Base-by-base conservation (phyloP, 1,284 basidiomycete genomes). In the Singerocomus rubriflavus region DNA sequence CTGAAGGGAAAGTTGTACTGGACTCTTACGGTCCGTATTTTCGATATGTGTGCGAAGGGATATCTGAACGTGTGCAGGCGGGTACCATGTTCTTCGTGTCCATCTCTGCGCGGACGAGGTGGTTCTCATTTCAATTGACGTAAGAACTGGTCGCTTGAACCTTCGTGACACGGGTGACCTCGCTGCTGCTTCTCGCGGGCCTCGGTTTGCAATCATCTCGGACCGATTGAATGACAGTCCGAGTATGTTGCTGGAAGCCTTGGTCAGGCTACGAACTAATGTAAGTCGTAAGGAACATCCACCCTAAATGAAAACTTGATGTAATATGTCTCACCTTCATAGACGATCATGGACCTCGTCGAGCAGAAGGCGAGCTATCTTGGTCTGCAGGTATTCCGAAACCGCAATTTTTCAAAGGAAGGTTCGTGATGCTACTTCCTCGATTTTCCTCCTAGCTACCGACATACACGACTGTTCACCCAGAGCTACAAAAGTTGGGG, bases 321-420 rank as follows among this genome's bases (percentile, higher is more conserved):
- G 14, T 10, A n/a, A 27, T 47, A 12, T 35, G 14, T 49, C 34
- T 12, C 14, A 17, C 31, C 27, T 11, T 5, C 8, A 6, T 54
- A 90, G 88, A 89, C 87, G 3, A 90, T 90, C 55, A 73, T 80
- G 34, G 84, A 88, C 44, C 73, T 85, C 10, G 80, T 82, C 7
- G 85, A 89, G 63, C 85, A 88, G 65, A 89, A 88, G 61, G 85
- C 84, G 1, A 79, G 75, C 46, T 88, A 88, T 59, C 77, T 90
- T 17, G 88, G 87, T 27, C 65, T 93, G 27, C 83, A 83, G 59
- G 79, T 76, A 45, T 88, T 80, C 66, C 79, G 81, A 21, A 68
- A 73, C n/a, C 81, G 88, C 31, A 87, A 89, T 60, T 80, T 92
- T 59, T 64, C 73, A 4, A 69, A 60, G 42, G 77, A 84, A 58